phyloP scores from a whole-genome alignment of 192 early-diverging fungal genomes.

The Coemansia sp. region DNA sequence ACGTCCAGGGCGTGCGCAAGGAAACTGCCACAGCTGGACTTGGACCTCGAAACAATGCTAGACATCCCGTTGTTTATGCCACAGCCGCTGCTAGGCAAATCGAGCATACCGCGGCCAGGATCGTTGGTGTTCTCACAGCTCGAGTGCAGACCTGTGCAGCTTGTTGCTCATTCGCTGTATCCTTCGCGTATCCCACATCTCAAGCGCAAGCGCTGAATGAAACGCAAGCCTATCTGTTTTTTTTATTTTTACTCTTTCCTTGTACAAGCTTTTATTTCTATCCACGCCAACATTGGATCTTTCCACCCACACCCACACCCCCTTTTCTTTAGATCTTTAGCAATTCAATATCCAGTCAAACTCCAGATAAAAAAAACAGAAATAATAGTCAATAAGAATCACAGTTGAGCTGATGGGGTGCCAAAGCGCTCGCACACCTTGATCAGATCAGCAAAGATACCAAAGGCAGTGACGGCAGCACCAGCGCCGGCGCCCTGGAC shows the following conservation, averaged over 20 bases:
- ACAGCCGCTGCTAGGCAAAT: background rate
- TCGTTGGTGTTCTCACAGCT: constrained; percentile 4
- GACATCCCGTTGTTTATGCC: constrained; percentile 15
- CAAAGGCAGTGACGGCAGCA: constrained; percentile 96
- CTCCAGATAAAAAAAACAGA: background rate
- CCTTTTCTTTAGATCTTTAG: too few relatives aligned
- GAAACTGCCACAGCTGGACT: constrained; percentile 22
- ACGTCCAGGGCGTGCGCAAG: constrained; percentile 1
- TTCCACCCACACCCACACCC: too few relatives aligned
- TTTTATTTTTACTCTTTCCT: constrained; percentile 1
- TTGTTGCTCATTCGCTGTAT: constrained; percentile 30
- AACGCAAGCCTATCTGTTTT: background rate
- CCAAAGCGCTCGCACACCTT: constrained; percentile 74
- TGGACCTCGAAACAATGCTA: constrained; percentile 23
- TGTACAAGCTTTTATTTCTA: background rate
- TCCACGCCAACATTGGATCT: too few relatives aligned
- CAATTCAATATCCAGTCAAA: too few relatives aligned
- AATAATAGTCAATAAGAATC: background rate
- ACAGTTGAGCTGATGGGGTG: background rate
- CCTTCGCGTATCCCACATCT: constrained; percentile 46
- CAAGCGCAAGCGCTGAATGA: constrained; percentile 46
- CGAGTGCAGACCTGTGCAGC: constrained; percentile 8
- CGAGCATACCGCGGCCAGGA: constrained; percentile 12
- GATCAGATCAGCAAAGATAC: constrained; percentile 91
- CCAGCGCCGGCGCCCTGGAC: constrained; percentile 97